Evolutionary conservation across 768 basidiomycete genomes (phyloP).

Genomic region (Glaciozyma martinii): DNA sequence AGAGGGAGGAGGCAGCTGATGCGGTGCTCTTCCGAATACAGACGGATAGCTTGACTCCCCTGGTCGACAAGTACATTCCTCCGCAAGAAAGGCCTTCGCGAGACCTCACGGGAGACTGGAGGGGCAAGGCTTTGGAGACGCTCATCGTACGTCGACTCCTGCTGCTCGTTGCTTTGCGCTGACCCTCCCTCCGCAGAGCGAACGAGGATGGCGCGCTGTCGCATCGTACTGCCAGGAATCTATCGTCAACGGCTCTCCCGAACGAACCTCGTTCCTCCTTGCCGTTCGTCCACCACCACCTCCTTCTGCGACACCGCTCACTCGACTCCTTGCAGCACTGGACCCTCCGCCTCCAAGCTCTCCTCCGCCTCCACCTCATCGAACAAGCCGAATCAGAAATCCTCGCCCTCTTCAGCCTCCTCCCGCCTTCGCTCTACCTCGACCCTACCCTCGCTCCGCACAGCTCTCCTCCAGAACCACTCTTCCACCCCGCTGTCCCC

Average conservation of each 20-base stretch:
- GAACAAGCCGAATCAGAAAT: not conserved
- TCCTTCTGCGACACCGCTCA: not conserved
- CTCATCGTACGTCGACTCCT: not conserved
- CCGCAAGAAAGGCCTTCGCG: not conserved
- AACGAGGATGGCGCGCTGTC: too few relatives aligned
- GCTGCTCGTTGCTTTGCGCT: too few relatives aligned
- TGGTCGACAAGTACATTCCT: not conserved
- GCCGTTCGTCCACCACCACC: too few relatives aligned
- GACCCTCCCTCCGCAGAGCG: too few relatives aligned
- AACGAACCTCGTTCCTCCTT: not conserved
- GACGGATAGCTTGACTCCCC: not conserved
- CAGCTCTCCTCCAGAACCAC: not conserved
- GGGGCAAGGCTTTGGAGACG: not conserved
- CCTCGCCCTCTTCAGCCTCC: not conserved
- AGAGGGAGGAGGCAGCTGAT: too few relatives aligned
- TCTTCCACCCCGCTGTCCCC: conserved; percentile 12
- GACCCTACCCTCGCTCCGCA: not conserved
- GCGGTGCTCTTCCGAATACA: not conserved
- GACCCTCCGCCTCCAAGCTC: conserved; percentile 14
- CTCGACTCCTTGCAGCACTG: conserved; percentile 2
- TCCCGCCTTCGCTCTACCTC: not conserved
- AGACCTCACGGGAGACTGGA: not conserved
- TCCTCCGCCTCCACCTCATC: conserved; percentile 13
- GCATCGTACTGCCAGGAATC: too few relatives aligned
- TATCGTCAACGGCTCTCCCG: not conserved